Evolutionary conservation across 129 eudicot species (phyloP).

Genomic region (Ambrosia artemisiifolia): DNA sequence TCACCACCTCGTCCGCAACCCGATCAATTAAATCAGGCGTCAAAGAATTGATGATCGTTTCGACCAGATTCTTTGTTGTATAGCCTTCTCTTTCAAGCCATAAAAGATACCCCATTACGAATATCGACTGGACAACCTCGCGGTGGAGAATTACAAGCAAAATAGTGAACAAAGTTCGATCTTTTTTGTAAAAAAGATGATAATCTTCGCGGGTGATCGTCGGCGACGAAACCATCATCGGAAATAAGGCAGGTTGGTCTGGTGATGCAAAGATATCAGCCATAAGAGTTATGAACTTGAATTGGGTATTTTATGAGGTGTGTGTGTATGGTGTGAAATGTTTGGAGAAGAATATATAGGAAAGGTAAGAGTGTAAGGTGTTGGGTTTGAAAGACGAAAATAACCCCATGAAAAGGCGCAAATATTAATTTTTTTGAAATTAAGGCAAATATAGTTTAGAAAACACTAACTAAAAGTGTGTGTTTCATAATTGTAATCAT

Average conservation of each 20-base stretch:
- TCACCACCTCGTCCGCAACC: conserved; percentile 23
- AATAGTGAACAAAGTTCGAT: conserved; percentile 35
- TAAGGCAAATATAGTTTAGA: background rate
- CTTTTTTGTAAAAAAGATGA: conserved; percentile 38
- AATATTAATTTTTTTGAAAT: background rate
- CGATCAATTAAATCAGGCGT: conserved; percentile 13
- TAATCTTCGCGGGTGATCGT: conserved; percentile 32
- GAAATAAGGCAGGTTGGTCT: conserved; percentile 25
- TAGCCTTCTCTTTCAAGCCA: conserved; percentile 45
- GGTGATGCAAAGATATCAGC: conserved; percentile 13
- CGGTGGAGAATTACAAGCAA: conserved; percentile 27
- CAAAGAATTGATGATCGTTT: conserved; percentile 15
- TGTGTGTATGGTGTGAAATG: conserved; percentile 7
- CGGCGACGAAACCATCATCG: background rate
- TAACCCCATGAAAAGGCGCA: conserved; percentile 12
- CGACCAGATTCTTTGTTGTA: conserved; percentile 3
- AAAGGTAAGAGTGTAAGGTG: background rate
- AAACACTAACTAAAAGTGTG: background rate
- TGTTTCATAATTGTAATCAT: background rate
- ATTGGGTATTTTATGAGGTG: background rate
- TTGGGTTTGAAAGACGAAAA: conserved; percentile 12
- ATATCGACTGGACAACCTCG: conserved; percentile 36
- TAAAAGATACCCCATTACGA: conserved; percentile 39
- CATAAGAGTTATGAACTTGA: background rate
- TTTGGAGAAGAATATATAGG: background rate